phyloP scores from a whole-genome alignment of 768 basidiomycete species.

The Termitomyces sp. region DNA sequence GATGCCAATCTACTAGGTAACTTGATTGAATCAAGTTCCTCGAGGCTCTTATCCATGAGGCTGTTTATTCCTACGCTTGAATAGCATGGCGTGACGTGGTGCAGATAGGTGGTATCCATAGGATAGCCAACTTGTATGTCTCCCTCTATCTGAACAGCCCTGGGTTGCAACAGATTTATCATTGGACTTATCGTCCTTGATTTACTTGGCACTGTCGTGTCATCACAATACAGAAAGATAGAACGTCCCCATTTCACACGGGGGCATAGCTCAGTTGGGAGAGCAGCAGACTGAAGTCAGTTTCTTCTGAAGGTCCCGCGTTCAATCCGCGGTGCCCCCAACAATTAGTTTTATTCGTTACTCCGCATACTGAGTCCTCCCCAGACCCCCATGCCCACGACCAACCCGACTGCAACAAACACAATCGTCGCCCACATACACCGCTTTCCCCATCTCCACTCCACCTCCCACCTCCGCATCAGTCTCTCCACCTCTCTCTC shows the following conservation, averaged over 20 bases:
- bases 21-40: not conserved
- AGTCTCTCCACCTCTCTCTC: constrained; percentile 9
- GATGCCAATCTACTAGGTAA: not conserved
- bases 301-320: constrained; percentile 3
- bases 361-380: not conserved
- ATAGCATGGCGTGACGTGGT: not conserved
- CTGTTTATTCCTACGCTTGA: not conserved
- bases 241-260: not conserved
- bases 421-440: constrained; percentile 14
- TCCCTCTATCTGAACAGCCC: no score
- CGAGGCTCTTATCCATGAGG: not conserved
- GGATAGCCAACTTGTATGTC: not conserved
- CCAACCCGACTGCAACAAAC: constrained; percentile 10
- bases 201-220: no score
- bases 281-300: constrained; percentile 9
- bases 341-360: not conserved
- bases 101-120: not conserved
- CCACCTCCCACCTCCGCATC: constrained; percentile 7
- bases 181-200: no score
- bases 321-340: constrained; percentile 8
- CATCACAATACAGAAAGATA: no score
- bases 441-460: constrained; percentile 14
- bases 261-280: constrained; percentile 12
- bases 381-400: constrained; percentile 12
- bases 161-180: no score